These are phyloP conservation scores for Beauveria sp. DNA, from an alignment of 2,329 filamentous ascomycete genomes.

Conservation along the genomic window DNA sequence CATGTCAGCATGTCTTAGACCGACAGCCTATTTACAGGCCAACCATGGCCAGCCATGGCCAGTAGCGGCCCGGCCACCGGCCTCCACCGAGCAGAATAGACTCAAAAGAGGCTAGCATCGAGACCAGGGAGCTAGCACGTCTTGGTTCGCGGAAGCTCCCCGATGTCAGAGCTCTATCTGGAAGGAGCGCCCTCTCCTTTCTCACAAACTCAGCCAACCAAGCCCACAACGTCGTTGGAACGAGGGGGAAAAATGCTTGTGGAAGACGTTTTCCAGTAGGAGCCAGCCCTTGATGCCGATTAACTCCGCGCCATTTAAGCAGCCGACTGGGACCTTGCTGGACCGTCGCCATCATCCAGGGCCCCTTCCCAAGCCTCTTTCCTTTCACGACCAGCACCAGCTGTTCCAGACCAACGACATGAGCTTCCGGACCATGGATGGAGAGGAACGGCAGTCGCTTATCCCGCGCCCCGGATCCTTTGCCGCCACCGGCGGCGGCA, in stretches of 20 bases:
- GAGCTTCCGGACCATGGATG: constrained; percentile 5
- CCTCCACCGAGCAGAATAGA: neutral
- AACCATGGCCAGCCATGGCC: neutral
- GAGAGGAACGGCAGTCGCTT: constrained; percentile 9
- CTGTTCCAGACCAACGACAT: neutral
- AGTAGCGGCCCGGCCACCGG: neutral
- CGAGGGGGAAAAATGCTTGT: neutral
- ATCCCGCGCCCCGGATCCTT: neutral
- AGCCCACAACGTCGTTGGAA: neutral
- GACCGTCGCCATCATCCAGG: neutral
- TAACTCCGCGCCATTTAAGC: neutral
- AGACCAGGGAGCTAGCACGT: neutral
- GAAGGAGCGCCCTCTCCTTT: neutral
- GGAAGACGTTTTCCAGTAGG: neutral
- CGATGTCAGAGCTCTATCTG: neutral
- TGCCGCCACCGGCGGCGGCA: neutral
- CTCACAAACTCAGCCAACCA: neutral
- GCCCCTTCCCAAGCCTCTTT: neutral
- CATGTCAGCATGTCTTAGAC: neutral
- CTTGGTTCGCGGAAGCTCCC: neutral
- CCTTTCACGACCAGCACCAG: neutral
- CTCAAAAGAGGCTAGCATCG: neutral
- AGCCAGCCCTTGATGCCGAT: neutral
- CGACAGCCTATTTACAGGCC: neutral
- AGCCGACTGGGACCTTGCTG: neutral